Evolutionary conservation across 805 yeast species (phyloP).

Genomic region (Soucietia sequanensis): DNA sequence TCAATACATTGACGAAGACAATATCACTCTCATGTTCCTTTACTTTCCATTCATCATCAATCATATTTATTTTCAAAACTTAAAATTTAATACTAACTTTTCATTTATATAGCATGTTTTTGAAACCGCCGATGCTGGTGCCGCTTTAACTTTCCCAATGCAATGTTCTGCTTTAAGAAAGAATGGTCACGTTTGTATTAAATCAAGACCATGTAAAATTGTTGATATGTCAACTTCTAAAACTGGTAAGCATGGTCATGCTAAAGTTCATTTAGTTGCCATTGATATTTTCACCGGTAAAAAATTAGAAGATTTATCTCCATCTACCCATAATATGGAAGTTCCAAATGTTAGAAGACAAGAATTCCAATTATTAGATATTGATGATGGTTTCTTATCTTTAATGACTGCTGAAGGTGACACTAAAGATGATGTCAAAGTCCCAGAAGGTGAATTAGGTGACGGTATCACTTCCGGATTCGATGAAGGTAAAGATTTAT

Average conservation of each 20-base stretch:
- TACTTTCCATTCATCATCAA: too few relatives aligned
- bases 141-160: conserved; percentile 97
- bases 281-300: conserved; percentile 98
- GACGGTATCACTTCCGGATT: conserved; percentile 87
- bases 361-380: conserved; percentile 96
- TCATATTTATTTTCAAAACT: too few relatives aligned
- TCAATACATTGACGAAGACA: too few relatives aligned
- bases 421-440: conserved; percentile 98
- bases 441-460: conserved; percentile 98
- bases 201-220: conserved; percentile 99
- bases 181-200: conserved; percentile 98
- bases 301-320: conserved; percentile 99
- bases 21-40: too few relatives aligned
- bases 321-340: conserved; percentile 99
- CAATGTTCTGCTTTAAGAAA: conserved; percentile 99
- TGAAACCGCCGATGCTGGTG: conserved; percentile 98
- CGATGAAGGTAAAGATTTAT: conserved; percentile 97
- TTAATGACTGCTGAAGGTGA: conserved; percentile 97
- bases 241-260: conserved; percentile 99
- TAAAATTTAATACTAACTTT: conserved; percentile 23
- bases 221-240: conserved; percentile 99
- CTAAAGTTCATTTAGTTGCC: conserved; percentile 99
- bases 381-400: conserved; percentile 96
- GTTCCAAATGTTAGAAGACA: conserved; percentile 96
- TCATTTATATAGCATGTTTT: conserved; percentile 91